Evolutionary conservation across 2,329 filamentous ascomycete genomes (phyloP).

Genomic region (Tolypocladium ophioglossoides): DNA sequence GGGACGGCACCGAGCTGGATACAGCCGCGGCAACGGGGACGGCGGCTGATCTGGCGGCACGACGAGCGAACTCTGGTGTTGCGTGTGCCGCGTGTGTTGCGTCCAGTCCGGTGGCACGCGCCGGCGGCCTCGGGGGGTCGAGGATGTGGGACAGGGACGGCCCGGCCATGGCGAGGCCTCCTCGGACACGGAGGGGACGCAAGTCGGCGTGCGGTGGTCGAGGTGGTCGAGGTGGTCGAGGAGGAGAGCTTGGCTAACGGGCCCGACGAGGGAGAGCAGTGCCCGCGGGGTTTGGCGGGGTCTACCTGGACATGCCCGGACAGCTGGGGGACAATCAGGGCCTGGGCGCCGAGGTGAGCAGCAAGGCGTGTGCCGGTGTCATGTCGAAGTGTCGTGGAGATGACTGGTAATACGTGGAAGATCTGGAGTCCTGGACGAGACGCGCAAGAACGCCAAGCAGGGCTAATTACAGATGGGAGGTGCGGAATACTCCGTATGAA

Average conservation of each 20-base stretch:
- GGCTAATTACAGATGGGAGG: too few species aligned
- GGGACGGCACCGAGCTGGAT: not conserved
- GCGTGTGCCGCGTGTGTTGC: too few species aligned
- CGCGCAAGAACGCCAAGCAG: too few species aligned
- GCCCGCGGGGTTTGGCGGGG: not conserved
- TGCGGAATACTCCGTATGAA: too few species aligned
- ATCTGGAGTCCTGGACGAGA: too few species aligned
- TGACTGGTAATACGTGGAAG: not conserved
- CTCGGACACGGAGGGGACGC: conserved; percentile 1
- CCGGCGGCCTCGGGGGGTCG: conserved; percentile 15
- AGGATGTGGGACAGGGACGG: conserved; percentile 21
- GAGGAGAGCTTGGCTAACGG: not conserved
- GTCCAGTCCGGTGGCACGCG: conserved; percentile 3
- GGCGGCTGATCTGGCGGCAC: not conserved
- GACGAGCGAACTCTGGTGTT: not conserved
- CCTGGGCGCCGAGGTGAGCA: not conserved
- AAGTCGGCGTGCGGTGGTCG: not conserved
- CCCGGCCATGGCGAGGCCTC: conserved; percentile 16
- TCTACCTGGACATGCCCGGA: not conserved
- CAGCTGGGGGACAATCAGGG: not conserved
- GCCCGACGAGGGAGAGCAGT: not conserved
- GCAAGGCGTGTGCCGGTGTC: not conserved
- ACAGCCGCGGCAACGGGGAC: not conserved
- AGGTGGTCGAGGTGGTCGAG: not conserved
- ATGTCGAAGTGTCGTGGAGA: not conserved